A percentile compares a stretch with the other conserved stretches of the same genome.
phyloP scores from a whole-genome alignment of 2,329 filamentous ascomycete genomes.

The Colletotrichum gigasporum region DNA sequence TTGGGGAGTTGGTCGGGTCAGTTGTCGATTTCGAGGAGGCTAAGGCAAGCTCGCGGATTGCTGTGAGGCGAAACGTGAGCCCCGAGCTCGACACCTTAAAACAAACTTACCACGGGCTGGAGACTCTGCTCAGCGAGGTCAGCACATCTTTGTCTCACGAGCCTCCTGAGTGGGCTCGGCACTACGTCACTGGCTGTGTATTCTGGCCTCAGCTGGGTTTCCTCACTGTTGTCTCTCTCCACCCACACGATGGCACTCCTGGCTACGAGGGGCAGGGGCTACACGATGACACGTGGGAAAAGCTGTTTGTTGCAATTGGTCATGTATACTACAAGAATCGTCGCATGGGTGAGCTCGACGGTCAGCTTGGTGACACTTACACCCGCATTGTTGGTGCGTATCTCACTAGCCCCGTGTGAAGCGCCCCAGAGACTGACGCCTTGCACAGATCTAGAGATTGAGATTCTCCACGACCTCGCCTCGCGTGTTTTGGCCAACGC shows the following conservation, averaged over 20 bases:
- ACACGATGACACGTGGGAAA: constrained; percentile 74
- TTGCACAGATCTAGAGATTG: constrained; percentile 80
- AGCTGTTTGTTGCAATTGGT: constrained; percentile 77
- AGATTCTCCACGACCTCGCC: constrained; percentile 83
- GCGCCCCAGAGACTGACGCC: not conserved
- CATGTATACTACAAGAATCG: constrained; percentile 87
- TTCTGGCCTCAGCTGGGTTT: constrained; percentile 95
- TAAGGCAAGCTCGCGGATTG: constrained; percentile 74
- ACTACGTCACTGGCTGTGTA: constrained; percentile 76
- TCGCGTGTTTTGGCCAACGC: constrained; percentile 76
- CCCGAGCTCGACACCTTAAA: constrained; percentile 81
- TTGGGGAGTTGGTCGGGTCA: constrained; percentile 77
- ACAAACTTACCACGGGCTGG: constrained; percentile 79
- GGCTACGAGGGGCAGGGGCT: constrained; percentile 70
- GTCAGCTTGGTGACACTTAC: constrained; percentile 85
- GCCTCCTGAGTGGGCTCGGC: constrained; percentile 67
- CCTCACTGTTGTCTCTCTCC: constrained; percentile 71
- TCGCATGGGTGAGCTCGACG: constrained; percentile 83
- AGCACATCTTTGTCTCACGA: constrained; percentile 69
- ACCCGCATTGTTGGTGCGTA: constrained; percentile 78
- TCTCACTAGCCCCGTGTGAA: not conserved
- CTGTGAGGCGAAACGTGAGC: constrained; percentile 78
- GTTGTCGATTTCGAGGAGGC: constrained; percentile 85
- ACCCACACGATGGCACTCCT: constrained; percentile 61
- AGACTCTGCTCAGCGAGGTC: constrained; percentile 75